Conservation (phyloP, 305 asterid genomes). For the Solanum hybrid region DNA sequence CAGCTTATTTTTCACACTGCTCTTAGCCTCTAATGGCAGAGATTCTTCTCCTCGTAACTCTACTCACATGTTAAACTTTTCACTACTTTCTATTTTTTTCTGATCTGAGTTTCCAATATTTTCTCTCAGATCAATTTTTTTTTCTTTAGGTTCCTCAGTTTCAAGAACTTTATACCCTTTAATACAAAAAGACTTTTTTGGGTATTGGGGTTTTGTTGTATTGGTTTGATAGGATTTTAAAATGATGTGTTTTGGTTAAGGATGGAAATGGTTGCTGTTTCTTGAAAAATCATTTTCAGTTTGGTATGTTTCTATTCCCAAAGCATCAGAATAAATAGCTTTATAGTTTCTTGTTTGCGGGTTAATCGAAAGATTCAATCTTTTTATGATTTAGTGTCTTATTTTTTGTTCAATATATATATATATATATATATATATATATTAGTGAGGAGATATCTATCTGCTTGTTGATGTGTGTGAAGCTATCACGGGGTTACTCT, state of each 20-base stretch:
- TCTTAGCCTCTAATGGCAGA: conserved; percentile 2
- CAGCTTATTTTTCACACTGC: conserved; percentile 18
- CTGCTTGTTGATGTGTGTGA: neutral
- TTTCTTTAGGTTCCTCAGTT: neutral
- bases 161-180: neutral
- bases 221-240: conserved; percentile 10
- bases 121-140: conserved; percentile 22
- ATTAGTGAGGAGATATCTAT: neutral
- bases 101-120: conserved; percentile 12
- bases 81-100: conserved; percentile 6
- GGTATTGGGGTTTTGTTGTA: conserved; percentile 11
- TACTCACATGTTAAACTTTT: conserved; percentile 19
- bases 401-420: neutral
- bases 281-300: conserved; percentile 28
- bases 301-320: conserved; percentile 24
- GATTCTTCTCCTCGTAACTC: conserved; percentile 24
- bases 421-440: too few relatives aligned
- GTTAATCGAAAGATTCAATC: conserved; percentile 1
- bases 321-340: conserved; percentile 1
- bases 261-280: conserved; percentile 30
- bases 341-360: conserved; percentile 3
- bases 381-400: conserved; percentile 12
- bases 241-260: conserved; percentile 19
- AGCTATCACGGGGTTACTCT: neutral
- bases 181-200: conserved; percentile 30